These are phyloP conservation scores for Strobilomyces echinocephalus DNA, from an alignment of 768 basidiomycete genomes.

Conservation along the genomic window DNA sequence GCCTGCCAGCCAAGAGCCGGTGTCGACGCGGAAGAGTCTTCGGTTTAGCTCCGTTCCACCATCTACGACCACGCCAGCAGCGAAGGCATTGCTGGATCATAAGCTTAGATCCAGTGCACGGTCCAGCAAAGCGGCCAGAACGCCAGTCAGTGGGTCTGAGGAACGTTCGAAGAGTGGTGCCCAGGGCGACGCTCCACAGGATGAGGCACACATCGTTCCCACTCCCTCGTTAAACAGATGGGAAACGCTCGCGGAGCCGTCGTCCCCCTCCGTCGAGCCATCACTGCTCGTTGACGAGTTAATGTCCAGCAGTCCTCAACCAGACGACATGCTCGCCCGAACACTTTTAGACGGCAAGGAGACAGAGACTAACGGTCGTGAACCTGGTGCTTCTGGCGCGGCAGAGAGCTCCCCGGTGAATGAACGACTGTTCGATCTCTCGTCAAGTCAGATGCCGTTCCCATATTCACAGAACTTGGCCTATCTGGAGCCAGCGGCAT, in stretches of 20 bases:
- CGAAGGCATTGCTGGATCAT: conserved; percentile 1
- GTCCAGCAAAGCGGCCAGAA: conserved; percentile 7
- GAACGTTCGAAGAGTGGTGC: neutral
- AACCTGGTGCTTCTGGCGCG: neutral
- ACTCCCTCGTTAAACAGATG: conserved; percentile 21
- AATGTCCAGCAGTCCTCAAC: conserved; percentile 29
- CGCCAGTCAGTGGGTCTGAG: conserved; percentile 7
- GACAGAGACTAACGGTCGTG: neutral
- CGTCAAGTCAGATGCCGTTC: conserved; percentile 49
- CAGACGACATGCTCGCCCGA: neutral
- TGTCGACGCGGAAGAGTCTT: conserved; percentile 19
- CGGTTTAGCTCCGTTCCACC: conserved; percentile 7
- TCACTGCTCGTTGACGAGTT: conserved; percentile 29
- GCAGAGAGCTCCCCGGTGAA: conserved; percentile 2
- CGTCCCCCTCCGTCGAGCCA: conserved; percentile 28
- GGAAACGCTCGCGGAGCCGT: conserved; percentile 28
- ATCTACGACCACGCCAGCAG: conserved; percentile 6
- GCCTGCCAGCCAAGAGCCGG: conserved; percentile 22
- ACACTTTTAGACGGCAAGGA: conserved; percentile 11
- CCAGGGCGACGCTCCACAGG: neutral
- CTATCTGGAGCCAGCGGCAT: conserved; percentile 3
- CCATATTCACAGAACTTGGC: conserved; percentile 47
- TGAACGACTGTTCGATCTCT: conserved; percentile 44
- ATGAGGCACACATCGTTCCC: neutral
- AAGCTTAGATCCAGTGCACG: neutral